Conservation (phyloP, 2,329 filamentous ascomycete species). For the Alternaria novae-zelandiae region DNA sequence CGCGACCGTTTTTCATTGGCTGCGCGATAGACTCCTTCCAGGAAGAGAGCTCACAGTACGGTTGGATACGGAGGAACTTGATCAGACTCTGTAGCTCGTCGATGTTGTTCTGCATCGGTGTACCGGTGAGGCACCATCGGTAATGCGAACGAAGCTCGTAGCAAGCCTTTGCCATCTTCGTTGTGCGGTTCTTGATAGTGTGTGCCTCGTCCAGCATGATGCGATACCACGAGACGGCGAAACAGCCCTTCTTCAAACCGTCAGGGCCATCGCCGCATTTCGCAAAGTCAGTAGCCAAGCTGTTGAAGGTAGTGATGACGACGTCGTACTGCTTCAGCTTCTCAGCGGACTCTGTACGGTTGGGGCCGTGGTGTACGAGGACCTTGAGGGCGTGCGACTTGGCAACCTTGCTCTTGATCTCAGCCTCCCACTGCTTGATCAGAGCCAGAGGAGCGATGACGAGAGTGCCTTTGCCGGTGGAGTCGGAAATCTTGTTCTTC, state of each 20-base stretch:
- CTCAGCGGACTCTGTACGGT: slow-evolving; percentile 77
- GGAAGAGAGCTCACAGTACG: slow-evolving; percentile 81
- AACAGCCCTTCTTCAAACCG: slow-evolving; percentile 78
- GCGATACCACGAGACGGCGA: slow-evolving; percentile 92
- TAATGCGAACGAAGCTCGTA: slow-evolving; percentile 86
- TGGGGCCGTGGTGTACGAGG: slow-evolving; percentile 87
- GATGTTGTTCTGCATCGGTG: slow-evolving; percentile 97
- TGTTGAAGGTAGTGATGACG: slow-evolving; percentile 96
- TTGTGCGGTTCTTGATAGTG: slow-evolving; percentile 97
- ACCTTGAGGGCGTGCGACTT: slow-evolving; percentile 75
- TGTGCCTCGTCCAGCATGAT: slow-evolving; percentile 96
- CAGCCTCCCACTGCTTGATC: slow-evolving; percentile 96
- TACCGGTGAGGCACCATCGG: slow-evolving; percentile 94
- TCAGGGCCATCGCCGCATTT: slow-evolving; percentile 67
- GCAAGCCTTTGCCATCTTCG: slow-evolving; percentile 91
- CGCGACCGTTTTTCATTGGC: slow-evolving; percentile 88
- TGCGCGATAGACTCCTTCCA: slow-evolving; percentile 93
- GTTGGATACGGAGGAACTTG: slow-evolving; percentile 88
- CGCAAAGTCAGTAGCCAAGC: slow-evolving; percentile 87
- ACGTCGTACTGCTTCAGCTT: slow-evolving; percentile 88
- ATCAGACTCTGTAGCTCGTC: slow-evolving; percentile 95
- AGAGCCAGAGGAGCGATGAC: slow-evolving; percentile 92
- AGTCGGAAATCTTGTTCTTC: slow-evolving; percentile 72
- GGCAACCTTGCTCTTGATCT: slow-evolving; percentile 83
- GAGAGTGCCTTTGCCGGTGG: slow-evolving; percentile 78